Evolutionary conservation across 2,329 filamentous ascomycete species (phyloP).

Genomic region (Fusarium sp.): DNA sequence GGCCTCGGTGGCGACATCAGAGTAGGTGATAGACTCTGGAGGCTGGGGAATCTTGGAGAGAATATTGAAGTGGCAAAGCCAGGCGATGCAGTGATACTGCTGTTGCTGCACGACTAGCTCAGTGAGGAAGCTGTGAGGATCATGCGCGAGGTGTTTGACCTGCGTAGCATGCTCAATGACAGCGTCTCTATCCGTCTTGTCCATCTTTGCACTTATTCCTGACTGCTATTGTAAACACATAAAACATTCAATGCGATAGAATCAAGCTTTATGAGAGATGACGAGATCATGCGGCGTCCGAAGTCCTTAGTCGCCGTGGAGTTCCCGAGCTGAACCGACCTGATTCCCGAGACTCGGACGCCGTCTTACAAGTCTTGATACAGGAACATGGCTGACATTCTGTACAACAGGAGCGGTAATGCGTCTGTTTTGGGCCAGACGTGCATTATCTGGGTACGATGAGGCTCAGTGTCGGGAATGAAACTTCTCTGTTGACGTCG

Average conservation of each 20-base stretch:
- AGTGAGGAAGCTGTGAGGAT: conserved; percentile 29
- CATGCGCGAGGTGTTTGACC: conserved; percentile 19
- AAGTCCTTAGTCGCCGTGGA: conserved; percentile 13
- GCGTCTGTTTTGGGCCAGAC: neutral
- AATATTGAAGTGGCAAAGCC: conserved; percentile 27
- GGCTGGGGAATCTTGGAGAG: conserved; percentile 14
- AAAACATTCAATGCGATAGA: neutral
- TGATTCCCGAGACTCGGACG: conserved; percentile 8
- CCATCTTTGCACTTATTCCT: neutral
- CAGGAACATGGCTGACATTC: neutral
- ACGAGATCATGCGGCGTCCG: conserved; percentile 4
- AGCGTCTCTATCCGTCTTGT: conserved; percentile 26
- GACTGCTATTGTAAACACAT: neutral
- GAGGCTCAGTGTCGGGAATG: conserved; percentile 10
- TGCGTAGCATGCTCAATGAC: conserved; percentile 25
- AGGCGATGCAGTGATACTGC: conserved; percentile 26
- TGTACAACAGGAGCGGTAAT: neutral
- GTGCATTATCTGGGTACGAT: neutral
- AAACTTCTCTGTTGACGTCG: neutral
- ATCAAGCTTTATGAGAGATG: conserved; percentile 3
- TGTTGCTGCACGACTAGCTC: conserved; percentile 27
- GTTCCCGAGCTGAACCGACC: conserved; percentile 7
- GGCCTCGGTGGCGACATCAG: conserved; percentile 13
- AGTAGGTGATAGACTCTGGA: neutral
- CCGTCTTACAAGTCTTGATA: conserved; percentile 5